Base-by-base conservation (phyloP, 768 basidiomycete genomes). In the Phylloporus sp. region DNA sequence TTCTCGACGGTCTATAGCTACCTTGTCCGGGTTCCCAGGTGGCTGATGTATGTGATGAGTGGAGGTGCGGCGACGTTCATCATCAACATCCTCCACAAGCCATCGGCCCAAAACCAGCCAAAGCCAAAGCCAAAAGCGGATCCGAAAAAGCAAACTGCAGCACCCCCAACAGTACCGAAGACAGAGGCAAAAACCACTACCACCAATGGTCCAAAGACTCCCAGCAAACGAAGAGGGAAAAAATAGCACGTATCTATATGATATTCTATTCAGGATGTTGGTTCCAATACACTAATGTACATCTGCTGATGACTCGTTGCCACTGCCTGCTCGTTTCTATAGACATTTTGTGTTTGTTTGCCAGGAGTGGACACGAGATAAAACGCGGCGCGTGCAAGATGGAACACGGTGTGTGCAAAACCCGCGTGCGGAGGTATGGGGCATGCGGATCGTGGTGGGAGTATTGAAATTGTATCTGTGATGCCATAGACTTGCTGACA, bases 1-100 rank as follows among this genome's bases (percentile, higher is more conserved):
- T 53, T 80, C 44, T 74, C 76, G 33, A 71, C 69, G 50, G 34
- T 71, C 37, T 90, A 90, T 70, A 67, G 76, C 55, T 47, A 71
- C 49, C 52, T 76, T 13, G 62, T 78, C 46, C 56, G 70, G 24
- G 58, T 90, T 36, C 90, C 90, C n/a, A 78, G 78, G 52, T 90
- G 85, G 83, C 27, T 85, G 20, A 66, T 90, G 58, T 74, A 87
- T 58, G 56, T 88, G 37, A 41, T 75, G 8, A 83, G 86, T 3
- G 90, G 88, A 32, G 72, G 70, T 26, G 3, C 82, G 32, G 90
- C 77, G 7, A 86, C 84, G n/a, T 37, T 86, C 48, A 42, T 87
- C 17, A 73, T 92, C 57, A 77, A 79, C 42, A 49, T 86, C 29
- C 61, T 90, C 53, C 90, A 91, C 61, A 65, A 62, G 26, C 57